These are phyloP conservation scores for Rhodotorula sp. DNA, from an alignment of 1,284 basidiomycete genomes.

Conservation along the genomic window DNA sequence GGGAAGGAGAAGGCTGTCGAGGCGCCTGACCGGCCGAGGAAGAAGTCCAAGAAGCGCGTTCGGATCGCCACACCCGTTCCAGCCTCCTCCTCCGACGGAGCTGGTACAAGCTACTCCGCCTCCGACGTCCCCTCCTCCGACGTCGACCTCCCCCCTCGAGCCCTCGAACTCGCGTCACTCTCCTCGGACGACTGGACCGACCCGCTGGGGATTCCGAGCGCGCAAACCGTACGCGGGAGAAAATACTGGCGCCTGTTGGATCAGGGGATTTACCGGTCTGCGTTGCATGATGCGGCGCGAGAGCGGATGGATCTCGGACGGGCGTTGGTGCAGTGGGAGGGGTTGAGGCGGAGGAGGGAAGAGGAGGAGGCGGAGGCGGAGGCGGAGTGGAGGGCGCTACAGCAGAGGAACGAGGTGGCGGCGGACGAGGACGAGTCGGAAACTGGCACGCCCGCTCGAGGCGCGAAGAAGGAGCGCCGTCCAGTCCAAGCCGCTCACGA, in stretches of 20 bases:
- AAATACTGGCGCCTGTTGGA: constrained; percentile 23
- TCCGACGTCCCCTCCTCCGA: neutral
- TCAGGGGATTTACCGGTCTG: constrained; percentile 16
- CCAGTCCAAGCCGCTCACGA: neutral
- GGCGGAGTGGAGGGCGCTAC: neutral
- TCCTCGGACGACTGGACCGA: constrained; percentile 12
- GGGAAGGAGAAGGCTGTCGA: neutral
- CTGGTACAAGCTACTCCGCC: neutral
- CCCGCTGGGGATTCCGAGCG: constrained; percentile 1
- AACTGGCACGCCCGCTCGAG: neutral
- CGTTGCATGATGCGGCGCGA: constrained; percentile 17
- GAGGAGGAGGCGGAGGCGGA: constrained; percentile 1
- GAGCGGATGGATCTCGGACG: constrained; percentile 4
- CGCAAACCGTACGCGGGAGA: neutral
- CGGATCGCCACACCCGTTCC: neutral
- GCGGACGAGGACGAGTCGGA: neutral
- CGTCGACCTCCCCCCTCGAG: too few species aligned
- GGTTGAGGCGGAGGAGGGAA: neutral
- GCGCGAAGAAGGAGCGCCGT: neutral
- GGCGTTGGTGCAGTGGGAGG: constrained; percentile 26
- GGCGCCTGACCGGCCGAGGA: neutral
- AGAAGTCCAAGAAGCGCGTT: neutral
- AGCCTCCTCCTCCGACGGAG: neutral
- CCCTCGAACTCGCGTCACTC: too few species aligned
- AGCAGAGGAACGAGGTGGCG: neutral